Percentiles rank a stretch among this genome's conserved stretches.
Conservation (phyloP, 1,284 basidiomycete species). For the Cryptococcus wingfieldii region DNA sequence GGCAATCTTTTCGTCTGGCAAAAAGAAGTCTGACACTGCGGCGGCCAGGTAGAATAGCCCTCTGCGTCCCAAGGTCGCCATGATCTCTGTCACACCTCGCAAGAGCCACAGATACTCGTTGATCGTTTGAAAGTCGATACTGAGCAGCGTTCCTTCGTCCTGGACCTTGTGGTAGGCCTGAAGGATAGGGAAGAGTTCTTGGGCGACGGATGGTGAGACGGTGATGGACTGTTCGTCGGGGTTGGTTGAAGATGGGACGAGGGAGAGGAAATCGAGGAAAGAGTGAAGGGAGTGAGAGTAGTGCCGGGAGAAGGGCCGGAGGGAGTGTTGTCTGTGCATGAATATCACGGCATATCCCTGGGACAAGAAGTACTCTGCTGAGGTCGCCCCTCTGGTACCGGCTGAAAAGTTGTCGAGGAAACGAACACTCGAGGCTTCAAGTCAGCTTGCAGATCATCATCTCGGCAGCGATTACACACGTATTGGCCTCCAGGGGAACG, state of each 20-base stretch:
- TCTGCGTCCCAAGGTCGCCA: conserved; percentile 60
- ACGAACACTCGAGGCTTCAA: conserved; percentile 65
- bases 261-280: conserved; percentile 90
- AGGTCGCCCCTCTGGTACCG: conserved; percentile 95
- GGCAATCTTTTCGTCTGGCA: conserved; percentile 83
- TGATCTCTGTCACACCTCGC: conserved; percentile 63
- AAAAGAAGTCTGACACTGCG: conserved; percentile 96
- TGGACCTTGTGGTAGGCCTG: conserved; percentile 77
- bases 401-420: conserved; percentile 99
- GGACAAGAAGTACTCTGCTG: conserved; percentile 91
- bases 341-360: conserved; percentile 97
- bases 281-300: conserved; percentile 98
- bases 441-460: neutral
- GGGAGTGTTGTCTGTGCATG: conserved; percentile 93
- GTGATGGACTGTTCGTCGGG: conserved; percentile 51
- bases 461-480: conserved; percentile 59
- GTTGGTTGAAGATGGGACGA: conserved; percentile 51
- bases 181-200: conserved; percentile 67
- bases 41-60: conserved; percentile 96
- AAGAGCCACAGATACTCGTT: conserved; percentile 95
- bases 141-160: conserved; percentile 67
- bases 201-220: conserved; percentile 59
- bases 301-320: conserved; percentile 93
- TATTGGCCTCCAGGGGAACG: conserved; percentile 90
- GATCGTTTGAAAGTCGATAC: conserved; percentile 86